Base-by-base conservation (phyloP, 225 moss, liverwort and hornwort species). In the Takakia lepidozioides region DNA sequence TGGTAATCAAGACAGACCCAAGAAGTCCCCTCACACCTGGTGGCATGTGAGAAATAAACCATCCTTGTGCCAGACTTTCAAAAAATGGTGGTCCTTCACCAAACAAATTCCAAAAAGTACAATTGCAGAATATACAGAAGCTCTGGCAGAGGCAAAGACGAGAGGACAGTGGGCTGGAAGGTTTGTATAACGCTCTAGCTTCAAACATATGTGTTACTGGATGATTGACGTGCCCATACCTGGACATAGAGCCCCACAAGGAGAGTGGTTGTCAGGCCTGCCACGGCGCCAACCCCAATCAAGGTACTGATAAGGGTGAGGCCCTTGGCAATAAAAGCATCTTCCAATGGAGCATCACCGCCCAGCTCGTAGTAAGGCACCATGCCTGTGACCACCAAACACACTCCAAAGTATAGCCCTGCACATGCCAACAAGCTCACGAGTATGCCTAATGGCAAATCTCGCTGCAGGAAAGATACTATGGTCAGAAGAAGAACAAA, bases 191-290 rank as follows among this genome's bases (percentile, higher is more conserved):
- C n/a, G n/a, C n/a, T n/a, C n/a, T n/a, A n/a, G n/a, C n/a, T n/a
- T n/a, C n/a, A n/a, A n/a, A n/a, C n/a, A n/a, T n/a, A n/a, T n/a
- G n/a, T n/a, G n/a, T n/a, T n/a, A n/a, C n/a, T n/a, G n/a, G n/a
- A n/a, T n/a, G n/a, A n/a, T n/a, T n/a, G n/a, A 11, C 11, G 42
- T 25, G 37, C 19, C 11, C 20, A 41, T 71, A 93, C 93, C 88
- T 93, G 93, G 38, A 98, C 95, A 58, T 80, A 98, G 11, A 98
- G 91, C 36, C 95, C 95, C 58, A 98, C 91, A 52, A 98, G 76
- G 41, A 98, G 71, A 28, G 91, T 91, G 24, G 91, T 98, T 22
- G 83, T 87, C 56, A 98, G 81, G 58, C 95, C 95, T 60, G 80
- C 92, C 48, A 98, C 81, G 50, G 95, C 95, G 64, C 91, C 95